Conservation (phyloP, 2,329 filamentous ascomycete genomes). For the Colletotrichum brevisporum region DNA sequence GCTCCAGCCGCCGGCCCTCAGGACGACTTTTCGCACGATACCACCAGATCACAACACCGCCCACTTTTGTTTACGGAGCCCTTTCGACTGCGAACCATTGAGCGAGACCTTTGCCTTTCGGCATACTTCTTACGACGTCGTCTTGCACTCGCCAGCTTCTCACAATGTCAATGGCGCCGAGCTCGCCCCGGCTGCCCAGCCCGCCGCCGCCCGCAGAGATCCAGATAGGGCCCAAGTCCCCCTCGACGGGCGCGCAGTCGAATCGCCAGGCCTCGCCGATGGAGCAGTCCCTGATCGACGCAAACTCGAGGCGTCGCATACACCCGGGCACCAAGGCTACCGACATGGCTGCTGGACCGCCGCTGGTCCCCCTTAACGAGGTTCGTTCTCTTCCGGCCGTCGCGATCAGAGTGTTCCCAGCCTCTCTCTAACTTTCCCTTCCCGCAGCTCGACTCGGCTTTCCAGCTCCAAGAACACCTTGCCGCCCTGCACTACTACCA, state of each 20-base stretch:
- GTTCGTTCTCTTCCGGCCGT: constrained; percentile 62
- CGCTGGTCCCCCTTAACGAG: constrained; percentile 86
- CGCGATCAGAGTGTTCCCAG: constrained; percentile 22
- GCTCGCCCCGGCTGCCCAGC: constrained; percentile 92
- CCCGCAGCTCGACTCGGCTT: constrained; percentile 90
- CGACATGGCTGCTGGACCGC: constrained; percentile 94
- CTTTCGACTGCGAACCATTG: constrained; percentile 12
- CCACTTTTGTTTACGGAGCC: not conserved
- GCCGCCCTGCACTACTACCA: constrained; percentile 90
- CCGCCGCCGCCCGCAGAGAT: constrained; percentile 96
- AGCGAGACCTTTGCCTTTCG: not conserved
- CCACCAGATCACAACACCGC: constrained; percentile 2
- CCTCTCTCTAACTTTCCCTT: constrained; percentile 14
- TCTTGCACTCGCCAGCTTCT: not conserved
- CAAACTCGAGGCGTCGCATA: constrained; percentile 85
- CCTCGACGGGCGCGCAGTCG: constrained; percentile 69
- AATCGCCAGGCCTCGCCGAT: constrained; percentile 73
- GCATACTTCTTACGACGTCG: not conserved
- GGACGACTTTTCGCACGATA: constrained; percentile 34
- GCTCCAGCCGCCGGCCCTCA: constrained; percentile 35
- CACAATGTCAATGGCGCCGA: constrained; percentile 74
- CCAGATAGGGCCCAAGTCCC: constrained; percentile 86
- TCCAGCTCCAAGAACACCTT: constrained; percentile 97
- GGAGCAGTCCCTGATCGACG: constrained; percentile 75
- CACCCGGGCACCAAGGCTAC: constrained; percentile 91